phyloP scores from a whole-genome alignment of 805 yeast genomes.

The Nakazawaea wickerhamii region DNA sequence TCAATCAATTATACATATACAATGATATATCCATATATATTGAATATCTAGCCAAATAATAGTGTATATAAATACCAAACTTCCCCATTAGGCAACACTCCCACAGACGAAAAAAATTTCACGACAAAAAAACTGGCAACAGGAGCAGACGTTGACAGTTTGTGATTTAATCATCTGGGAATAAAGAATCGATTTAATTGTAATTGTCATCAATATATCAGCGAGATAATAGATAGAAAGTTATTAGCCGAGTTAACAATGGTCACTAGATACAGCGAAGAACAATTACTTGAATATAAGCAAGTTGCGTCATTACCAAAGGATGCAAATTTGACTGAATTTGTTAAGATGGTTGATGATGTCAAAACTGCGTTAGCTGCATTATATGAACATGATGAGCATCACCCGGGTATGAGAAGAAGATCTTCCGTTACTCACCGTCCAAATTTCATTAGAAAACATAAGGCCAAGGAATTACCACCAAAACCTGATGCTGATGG shows the following conservation, averaged over 20 bases:
- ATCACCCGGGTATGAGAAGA: constrained; percentile 10
- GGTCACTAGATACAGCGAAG: constrained; percentile 64
- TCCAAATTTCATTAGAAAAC: constrained; percentile 52
- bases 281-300: constrained; percentile 56
- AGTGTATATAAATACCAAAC: not conserved
- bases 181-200: too few species aligned
- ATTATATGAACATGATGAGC: constrained; percentile 20
- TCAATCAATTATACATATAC: too few species aligned
- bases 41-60: not conserved
- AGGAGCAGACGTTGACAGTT: not conserved
- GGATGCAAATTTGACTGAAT: constrained; percentile 58
- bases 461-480: constrained; percentile 41
- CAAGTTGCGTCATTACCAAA: constrained; percentile 54
- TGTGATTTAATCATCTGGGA: too few species aligned
- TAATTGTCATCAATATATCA: too few species aligned
- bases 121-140: not conserved
- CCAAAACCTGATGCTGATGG: constrained; percentile 71
- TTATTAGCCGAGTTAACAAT: too few species aligned
- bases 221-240: too few species aligned
- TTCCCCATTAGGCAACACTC: not conserved
- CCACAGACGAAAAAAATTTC: constrained; percentile 6
- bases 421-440: constrained; percentile 20
- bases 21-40: too few species aligned
- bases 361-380: constrained; percentile 41
- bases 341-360: constrained; percentile 59